Percentiles rank a stretch among this genome's conserved stretches.
Evolutionary conservation across 768 basidiomycete species (phyloP).

Genomic region (Mycena crocata): DNA sequence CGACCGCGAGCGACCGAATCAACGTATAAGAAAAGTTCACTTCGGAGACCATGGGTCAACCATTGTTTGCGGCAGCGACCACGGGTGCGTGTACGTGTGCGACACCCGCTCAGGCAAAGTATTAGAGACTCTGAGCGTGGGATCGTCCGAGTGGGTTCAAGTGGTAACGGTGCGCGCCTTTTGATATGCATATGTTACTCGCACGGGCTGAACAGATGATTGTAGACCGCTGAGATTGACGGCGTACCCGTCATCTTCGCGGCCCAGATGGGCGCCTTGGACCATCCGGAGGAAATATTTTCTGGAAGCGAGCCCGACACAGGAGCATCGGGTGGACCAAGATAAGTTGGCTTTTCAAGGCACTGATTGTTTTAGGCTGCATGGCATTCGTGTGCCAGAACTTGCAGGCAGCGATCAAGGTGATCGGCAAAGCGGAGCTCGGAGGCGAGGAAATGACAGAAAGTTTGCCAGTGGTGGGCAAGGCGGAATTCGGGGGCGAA

Average conservation of each 20-base stretch:
- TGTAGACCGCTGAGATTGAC: slow-evolving; percentile 9
- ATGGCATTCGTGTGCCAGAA: slow-evolving; percentile 9
- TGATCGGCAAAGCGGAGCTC: no score
- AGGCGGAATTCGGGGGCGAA: no score
- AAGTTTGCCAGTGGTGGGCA: no score
- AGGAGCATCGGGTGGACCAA: slow-evolving; percentile 5
- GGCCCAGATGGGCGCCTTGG: slow-evolving; percentile 13
- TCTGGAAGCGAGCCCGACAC: slow-evolving; percentile 15
- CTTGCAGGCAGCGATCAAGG: not conserved
- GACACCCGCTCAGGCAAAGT: slow-evolving; percentile 6
- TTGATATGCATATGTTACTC: not conserved
- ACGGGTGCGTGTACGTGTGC: slow-evolving; percentile 15
- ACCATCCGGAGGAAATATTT: slow-evolving; percentile 11
- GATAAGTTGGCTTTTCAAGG: not conserved
- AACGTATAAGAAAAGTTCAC: slow-evolving; percentile 7
- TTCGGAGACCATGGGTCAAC: slow-evolving; percentile 10
- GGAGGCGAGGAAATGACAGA: no score
- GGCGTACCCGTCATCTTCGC: slow-evolving; percentile 13
- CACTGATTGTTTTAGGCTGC: slow-evolving; percentile 14
- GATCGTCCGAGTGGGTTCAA: slow-evolving; percentile 15
- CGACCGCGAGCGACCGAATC: not conserved
- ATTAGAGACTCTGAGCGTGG: slow-evolving; percentile 11
- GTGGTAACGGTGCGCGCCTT: slow-evolving; percentile 8
- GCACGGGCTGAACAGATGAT: slow-evolving; percentile 1
- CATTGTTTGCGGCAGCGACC: slow-evolving; percentile 13